Evolutionary conservation across 352 stramenopile genomes (phyloP).

Genomic region (Phytopythium aichiense): DNA sequence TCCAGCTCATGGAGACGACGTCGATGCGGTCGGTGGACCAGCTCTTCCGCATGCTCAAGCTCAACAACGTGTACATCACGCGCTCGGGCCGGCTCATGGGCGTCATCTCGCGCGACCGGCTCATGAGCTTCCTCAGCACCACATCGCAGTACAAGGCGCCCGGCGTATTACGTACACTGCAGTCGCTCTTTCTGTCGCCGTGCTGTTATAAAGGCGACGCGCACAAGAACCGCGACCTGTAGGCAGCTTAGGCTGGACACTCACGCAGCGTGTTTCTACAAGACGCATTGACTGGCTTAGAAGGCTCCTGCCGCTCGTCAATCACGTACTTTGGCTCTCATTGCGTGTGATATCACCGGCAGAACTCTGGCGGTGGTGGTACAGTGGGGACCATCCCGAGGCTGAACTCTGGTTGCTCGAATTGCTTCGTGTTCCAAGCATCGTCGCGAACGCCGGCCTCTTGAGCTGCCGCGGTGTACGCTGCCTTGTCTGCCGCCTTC

Average conservation of each 20-base stretch:
- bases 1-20: constrained; percentile 84
- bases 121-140: constrained; percentile 81
- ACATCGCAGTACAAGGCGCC: constrained; percentile 58
- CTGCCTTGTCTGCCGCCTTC: constrained; percentile 5
- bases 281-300: not conserved
- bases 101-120: constrained; percentile 66
- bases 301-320: too few species aligned
- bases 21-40: constrained; percentile 79
- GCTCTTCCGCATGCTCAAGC: constrained; percentile 87
- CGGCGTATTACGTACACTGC: constrained; percentile 43
- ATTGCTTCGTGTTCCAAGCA: constrained; percentile 61
- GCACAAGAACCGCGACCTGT: not conserved
- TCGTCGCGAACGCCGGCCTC: constrained; percentile 40
- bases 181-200: constrained; percentile 5
- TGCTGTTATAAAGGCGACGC: not conserved
- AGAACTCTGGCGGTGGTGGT: constrained; percentile 52
- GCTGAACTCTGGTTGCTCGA: constrained; percentile 41
- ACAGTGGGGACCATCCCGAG: constrained; percentile 61
- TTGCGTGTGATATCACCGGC: constrained; percentile 13
- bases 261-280: not conserved
- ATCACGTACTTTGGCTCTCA: not conserved
- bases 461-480: constrained; percentile 9
- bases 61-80: constrained; percentile 87
- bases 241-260: not conserved
- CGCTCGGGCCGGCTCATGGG: constrained; percentile 73